Conservation (phyloP, 345 rosid genomes). For the rapeseed (Brassica napus) region Da-Ae NC_063449.1:36715501-36716000, state of each 20-base stretch:
- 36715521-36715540: not conserved
- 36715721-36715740: not conserved
- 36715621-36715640: not conserved
- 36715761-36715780: not conserved
- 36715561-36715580: not conserved
- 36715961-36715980: not conserved
- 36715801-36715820: not conserved
- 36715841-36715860: not conserved
- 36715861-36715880: not conserved
- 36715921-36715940: not conserved
- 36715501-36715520: not conserved
- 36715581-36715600: not conserved
- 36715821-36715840: no score
- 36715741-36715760: not conserved
- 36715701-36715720: not conserved
- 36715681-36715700: not conserved
- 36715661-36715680: not conserved
- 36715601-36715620: not conserved
- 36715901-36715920: not conserved
- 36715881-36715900: not conserved
- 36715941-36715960: not conserved
- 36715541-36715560: not conserved
- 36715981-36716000: not conserved
- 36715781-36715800: not conserved
- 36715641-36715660: not conserved